Evolutionary conservation across 1,139 yeast genomes (phyloP).

Genomic region (Suhomyces kunorum): DNA sequence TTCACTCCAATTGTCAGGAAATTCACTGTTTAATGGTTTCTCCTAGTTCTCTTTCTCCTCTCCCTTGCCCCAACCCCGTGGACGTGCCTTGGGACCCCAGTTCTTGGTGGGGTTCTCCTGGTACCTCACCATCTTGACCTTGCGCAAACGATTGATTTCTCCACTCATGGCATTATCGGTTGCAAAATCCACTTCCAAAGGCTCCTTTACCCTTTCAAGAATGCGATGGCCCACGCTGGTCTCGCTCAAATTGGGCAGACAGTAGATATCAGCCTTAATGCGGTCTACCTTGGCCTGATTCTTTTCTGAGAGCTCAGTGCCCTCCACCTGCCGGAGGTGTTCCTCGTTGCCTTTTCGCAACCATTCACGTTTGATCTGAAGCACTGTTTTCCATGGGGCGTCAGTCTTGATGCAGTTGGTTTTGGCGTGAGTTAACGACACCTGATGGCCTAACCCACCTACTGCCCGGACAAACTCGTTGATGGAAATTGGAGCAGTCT

Average conservation of each 20-base stretch:
- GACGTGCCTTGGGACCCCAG: slow-evolving; percentile 95
- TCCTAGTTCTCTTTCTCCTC: no score
- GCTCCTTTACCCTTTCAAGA: slow-evolving; percentile 35
- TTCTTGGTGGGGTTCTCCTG: slow-evolving; percentile 90
- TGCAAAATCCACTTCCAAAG: slow-evolving; percentile 49
- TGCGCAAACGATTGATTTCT: slow-evolving; percentile 60
- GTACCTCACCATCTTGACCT: slow-evolving; percentile 77
- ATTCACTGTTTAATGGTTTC: no score
- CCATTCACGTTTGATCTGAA: slow-evolving; percentile 75
- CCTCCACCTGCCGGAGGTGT: slow-evolving; percentile 20
- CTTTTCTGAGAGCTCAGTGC: slow-evolving; percentile 31
- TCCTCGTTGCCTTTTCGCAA: slow-evolving; percentile 45
- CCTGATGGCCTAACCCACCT: slow-evolving; percentile 80
- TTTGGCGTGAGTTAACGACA: slow-evolving; percentile 86
- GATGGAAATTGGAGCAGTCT: slow-evolving; percentile 82
- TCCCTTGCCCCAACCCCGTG: slow-evolving; percentile 23
- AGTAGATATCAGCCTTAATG: slow-evolving; percentile 29
- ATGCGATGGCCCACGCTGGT: slow-evolving; percentile 65
- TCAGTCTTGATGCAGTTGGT: slow-evolving; percentile 85
- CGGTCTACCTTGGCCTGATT: slow-evolving; percentile 26
- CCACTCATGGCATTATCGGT: slow-evolving; percentile 56
- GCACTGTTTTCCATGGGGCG: slow-evolving; percentile 80
- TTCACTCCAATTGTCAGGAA: no score
- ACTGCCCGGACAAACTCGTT: slow-evolving; percentile 72
- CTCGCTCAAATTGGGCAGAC: slow-evolving; percentile 39